phyloP scores from a whole-genome alignment of 148 eudicot species.

The Cornus florida region DNA sequence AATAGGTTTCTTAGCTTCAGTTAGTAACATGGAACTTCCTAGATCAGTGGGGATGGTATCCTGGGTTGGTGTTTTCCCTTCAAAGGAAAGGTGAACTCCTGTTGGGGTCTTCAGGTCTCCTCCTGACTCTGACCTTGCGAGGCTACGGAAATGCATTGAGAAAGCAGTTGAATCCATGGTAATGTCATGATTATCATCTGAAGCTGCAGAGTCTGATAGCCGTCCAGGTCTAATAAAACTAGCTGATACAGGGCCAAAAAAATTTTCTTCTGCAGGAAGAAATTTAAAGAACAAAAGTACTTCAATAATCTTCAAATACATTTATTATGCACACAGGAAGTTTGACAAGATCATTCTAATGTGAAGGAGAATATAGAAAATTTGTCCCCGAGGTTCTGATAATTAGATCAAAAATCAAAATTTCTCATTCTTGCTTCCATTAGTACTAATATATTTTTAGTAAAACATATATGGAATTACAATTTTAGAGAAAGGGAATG shows the following conservation, averaged over 20 bases:
- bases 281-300: background rate
- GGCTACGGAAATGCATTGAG: constrained; percentile 89
- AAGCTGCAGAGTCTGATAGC: constrained; percentile 71
- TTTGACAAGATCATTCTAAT: background rate
- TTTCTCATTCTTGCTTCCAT: too few species aligned
- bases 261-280: constrained; percentile 70
- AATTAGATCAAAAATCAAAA: too few species aligned
- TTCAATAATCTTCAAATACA: background rate
- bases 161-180: constrained; percentile 98
- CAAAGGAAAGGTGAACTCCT: constrained; percentile 52
- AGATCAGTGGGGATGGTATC: constrained; percentile 26
- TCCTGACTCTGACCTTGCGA: constrained; percentile 79
- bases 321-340: background rate
- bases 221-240: constrained; percentile 74
- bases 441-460: too few species aligned
- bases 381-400: too few species aligned
- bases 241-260: constrained; percentile 89
- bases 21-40: constrained; percentile 67
- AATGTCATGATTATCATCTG: constrained; percentile 76
- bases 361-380: too few species aligned
- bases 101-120: constrained; percentile 73
- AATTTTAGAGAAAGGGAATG: too few species aligned
- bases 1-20: constrained; percentile 42
- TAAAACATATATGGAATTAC: too few species aligned
- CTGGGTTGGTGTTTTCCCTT: constrained; percentile 64